Evolutionary conservation across 345 rosid species (phyloP), one percentile per base, ranked within the genome.

Genomic region (Laguncularia racemosa): DNA sequence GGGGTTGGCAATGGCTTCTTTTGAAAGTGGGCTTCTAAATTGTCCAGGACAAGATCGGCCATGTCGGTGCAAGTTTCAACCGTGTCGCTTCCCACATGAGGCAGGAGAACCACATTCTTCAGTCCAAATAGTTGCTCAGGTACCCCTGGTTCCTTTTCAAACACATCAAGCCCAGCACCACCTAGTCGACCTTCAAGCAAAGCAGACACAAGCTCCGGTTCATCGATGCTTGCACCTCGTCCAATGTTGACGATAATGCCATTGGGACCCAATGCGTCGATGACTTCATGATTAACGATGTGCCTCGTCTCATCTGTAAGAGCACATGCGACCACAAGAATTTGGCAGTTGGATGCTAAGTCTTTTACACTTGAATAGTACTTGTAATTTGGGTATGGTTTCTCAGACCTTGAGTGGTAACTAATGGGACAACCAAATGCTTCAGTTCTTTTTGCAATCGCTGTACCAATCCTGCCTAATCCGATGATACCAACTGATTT

Each of bases 221-320:
- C 84, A 64, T 86, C 78, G 18, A 86, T 67, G 18, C 71, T 81
- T 21, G 83, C 73, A 28, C 84, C 95, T 28, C 82, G 55, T 13
- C 82, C 87, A 4, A 86, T 73, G 66, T 86, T 83, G 67, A 86
- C 74, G 43, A 86, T 77, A 56, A 86, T 56, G 12, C 93, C 89
- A 16, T 72, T 61, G 2, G 82, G 87, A 49, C 95, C 89, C 55
- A 86, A 57, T 3, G 89, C 87, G 20, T 86, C 71, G 10, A 83
- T 68, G 59, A 79, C 87, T 43, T 60, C 65, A 3, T 63, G 72
- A 46, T 75, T 56, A 46, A 83, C 43, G 17, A 81, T 77, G 62
- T 72, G 85, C 50, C 13, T 71, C n/a, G 85, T 83, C 68, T 77
- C 78, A 11, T 70, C 69, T 1, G 76, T 77, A 46, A 81, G 63